Base-by-base conservation (phyloP, 331 rosid genomes). In the Quercus tomentella region DNA sequence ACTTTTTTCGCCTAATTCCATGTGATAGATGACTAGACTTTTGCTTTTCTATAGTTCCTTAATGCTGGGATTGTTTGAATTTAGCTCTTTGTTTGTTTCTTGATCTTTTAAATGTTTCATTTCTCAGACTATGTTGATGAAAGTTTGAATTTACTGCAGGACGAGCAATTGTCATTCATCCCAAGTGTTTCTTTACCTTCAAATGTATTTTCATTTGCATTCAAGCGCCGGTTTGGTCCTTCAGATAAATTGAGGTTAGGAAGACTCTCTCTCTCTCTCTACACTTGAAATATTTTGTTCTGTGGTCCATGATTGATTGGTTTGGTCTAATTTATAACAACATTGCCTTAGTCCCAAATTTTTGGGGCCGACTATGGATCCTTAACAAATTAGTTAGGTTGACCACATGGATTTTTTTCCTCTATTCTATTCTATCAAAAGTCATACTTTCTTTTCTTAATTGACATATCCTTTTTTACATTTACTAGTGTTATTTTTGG, bases 161-260 rank as follows among this genome's bases (percentile, higher is more conserved):
- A 96, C 60, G 94, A 90, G 6, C 89, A 91, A 85, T 60, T 96
- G 89, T 86, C 99, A 56, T 89, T 93, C 85, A 90, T 93, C 79
- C 99, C 99, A 21, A 37, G 83, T 66, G 28, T 96, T 49, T 88
- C 89, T 43, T 85, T 93, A 61, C 97, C 99, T 67, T 96, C 98
- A 33, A 96, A 93, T 89, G 92, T 93, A 28, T 51, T 91, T 20
- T 88, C 99, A 20, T 88, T 89, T 81, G 97, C 99, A 25, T 91
- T 96, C 82, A 93, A 96, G 88, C 99, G 98, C 67, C 89, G 79
- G 72, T 80, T 96, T 69, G 82, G 90, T 80, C 97, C 93, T 76
- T 89, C 92, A 31, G 85, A 96, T 85, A 96, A 96, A 80, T 77
- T 96, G 83, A 96, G 98, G 99, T 96, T 65, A 80, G 81, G 54